A percentile compares a stretch with the other conserved stretches of the same genome.
These are phyloP conservation scores for Kwoniella heveanensis DNA, from an alignment of 768 basidiomycete species.

Conservation along the genomic window DNA sequence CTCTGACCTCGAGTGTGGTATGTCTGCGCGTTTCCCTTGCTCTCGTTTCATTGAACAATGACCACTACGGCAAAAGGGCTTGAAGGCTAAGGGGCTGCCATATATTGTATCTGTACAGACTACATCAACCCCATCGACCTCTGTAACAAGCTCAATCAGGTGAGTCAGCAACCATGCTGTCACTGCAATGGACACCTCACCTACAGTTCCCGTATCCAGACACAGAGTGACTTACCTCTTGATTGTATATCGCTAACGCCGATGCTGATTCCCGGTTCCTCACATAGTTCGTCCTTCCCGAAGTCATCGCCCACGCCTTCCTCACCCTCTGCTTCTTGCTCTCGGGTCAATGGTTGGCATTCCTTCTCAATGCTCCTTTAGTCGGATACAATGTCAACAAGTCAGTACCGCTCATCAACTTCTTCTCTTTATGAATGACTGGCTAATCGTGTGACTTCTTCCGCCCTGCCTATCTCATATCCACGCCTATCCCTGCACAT, in stretches of 20 bases:
- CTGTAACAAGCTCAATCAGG: slow-evolving; percentile 98
- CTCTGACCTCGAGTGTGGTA: slow-evolving; percentile 91
- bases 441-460: slow-evolving; percentile 2
- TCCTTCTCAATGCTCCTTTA: slow-evolving; percentile 84
- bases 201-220: no score
- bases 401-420: slow-evolving; percentile 60
- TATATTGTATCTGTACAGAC: slow-evolving; percentile 60
- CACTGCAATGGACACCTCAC: no score
- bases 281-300: slow-evolving; percentile 88
- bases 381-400: slow-evolving; percentile 91
- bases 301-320: slow-evolving; percentile 92
- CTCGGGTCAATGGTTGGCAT: slow-evolving; percentile 91
- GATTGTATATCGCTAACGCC: background rate
- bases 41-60: no score
- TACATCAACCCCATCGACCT: slow-evolving; percentile 99
- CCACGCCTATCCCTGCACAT: no score
- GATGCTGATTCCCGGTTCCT: background rate
- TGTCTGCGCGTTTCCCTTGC: slow-evolving; percentile 8
- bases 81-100: no score
- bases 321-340: slow-evolving; percentile 88
- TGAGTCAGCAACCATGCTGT: no score
- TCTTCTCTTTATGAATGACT: background rate
- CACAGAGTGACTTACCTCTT: no score
- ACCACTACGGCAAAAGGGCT: no score
- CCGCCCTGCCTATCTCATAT: background rate